These are phyloP conservation scores for Tolypocladium tropicale DNA, from an alignment of 2,329 filamentous ascomycete species.

Conservation along the genomic window DNA sequence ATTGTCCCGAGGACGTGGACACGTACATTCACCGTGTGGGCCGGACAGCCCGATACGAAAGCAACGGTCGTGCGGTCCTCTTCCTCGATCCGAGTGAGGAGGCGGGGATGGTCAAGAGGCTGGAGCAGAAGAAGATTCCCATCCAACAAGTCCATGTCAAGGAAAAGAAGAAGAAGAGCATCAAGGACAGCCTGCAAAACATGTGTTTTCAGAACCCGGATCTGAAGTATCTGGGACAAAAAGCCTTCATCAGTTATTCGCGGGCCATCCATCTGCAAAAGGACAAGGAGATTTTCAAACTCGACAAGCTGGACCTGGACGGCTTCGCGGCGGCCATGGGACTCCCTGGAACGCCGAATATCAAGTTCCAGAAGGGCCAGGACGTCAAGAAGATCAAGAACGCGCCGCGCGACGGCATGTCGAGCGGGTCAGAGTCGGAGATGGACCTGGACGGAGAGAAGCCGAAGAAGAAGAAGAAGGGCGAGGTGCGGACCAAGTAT, in stretches of 20 bases:
- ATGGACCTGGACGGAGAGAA: conserved; percentile 41
- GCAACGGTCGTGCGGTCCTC: conserved; percentile 75
- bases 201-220: conserved; percentile 95
- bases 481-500: conserved; percentile 81
- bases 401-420: conserved; percentile 59
- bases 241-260: conserved; percentile 86
- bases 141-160: conserved; percentile 80
- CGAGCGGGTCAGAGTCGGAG: conserved; percentile 48
- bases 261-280: conserved; percentile 79
- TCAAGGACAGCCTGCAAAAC: conserved; percentile 77
- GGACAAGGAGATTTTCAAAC: conserved; percentile 83
- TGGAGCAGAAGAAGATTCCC: conserved; percentile 83
- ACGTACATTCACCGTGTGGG: conserved; percentile 97
- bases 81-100: conserved; percentile 93
- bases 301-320: conserved; percentile 75
- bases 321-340: conserved; percentile 78
- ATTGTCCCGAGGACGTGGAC: conserved; percentile 91
- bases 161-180: conserved; percentile 78
- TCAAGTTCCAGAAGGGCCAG: conserved; percentile 86
- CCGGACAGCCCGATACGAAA: conserved; percentile 86
- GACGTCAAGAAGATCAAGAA: conserved; percentile 85
- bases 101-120: conserved; percentile 73
- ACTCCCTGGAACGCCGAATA: conserved; percentile 81
- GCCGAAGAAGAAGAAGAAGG: conserved; percentile 53
- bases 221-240: conserved; percentile 90